These are phyloP conservation scores for Gracilaria gracilis DNA, from an alignment of 23 red algal species.

Conservation along the genomic window DNA sequence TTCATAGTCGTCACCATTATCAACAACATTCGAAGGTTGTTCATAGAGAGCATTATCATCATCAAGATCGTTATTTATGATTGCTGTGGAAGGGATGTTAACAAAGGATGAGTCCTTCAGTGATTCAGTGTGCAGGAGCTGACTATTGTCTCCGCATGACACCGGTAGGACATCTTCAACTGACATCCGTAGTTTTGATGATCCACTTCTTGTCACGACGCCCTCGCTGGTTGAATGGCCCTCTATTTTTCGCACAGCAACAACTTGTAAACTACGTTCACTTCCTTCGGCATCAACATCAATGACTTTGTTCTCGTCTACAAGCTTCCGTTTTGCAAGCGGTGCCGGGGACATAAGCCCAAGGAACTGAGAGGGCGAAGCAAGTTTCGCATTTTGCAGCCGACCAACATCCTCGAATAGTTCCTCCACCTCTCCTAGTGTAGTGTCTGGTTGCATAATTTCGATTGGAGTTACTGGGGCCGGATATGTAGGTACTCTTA, in stretches of 20 bases:
- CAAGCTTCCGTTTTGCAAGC: background rate
- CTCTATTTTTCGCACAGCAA: background rate
- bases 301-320: background rate
- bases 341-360: constrained; percentile 35
- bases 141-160: background rate
- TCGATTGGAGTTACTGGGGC: background rate
- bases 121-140: background rate
- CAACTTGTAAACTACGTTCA: background rate
- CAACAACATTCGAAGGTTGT: background rate
- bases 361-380: background rate
- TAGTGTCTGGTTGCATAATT: background rate
- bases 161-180: background rate
- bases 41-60: background rate
- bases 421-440: background rate
- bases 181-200: background rate
- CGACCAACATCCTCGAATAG: background rate
- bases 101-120: background rate
- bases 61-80: background rate
- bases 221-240: background rate
- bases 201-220: background rate
- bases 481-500: background rate
- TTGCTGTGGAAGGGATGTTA: background rate
- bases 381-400: background rate
- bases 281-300: constrained; percentile 1
- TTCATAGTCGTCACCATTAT: background rate